A percentile compares a stretch with the other conserved stretches of the same genome.
phyloP scores from a whole-genome alignment of 1,284 basidiomycete species.

The Ganoderma lucidum region DNA sequence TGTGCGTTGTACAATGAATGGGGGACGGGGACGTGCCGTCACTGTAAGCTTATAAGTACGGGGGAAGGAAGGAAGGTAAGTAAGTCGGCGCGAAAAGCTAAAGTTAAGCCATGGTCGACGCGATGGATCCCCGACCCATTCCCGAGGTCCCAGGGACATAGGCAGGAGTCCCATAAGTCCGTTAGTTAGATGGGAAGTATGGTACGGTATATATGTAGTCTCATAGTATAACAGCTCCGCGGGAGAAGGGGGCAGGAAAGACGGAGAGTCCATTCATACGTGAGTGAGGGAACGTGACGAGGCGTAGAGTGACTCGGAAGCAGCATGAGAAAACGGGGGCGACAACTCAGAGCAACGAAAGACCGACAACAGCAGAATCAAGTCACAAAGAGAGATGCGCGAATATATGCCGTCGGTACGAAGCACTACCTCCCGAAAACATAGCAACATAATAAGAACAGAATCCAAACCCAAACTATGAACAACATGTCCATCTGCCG shows the following conservation, averaged over 20 bases:
- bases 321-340: not conserved
- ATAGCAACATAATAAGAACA: not conserved
- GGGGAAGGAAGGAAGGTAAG: not conserved
- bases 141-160: not conserved
- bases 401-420: not conserved
- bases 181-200: not conserved
- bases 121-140: not conserved
- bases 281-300: not conserved
- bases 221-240: not conserved
- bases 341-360: not conserved
- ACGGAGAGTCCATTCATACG: not conserved
- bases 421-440: not conserved
- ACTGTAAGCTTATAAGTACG: not conserved
- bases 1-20: conserved; percentile 9
- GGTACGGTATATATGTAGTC: not conserved
- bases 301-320: not conserved
- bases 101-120: not conserved
- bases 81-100: not conserved
- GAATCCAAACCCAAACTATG: not conserved
- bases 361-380: not conserved
- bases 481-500: not conserved
- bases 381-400: not conserved
- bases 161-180: not conserved
- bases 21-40: not conserved
- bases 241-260: not conserved